Conservation (phyloP, 768 basidiomycete species). For the Chiua virens region DNA sequence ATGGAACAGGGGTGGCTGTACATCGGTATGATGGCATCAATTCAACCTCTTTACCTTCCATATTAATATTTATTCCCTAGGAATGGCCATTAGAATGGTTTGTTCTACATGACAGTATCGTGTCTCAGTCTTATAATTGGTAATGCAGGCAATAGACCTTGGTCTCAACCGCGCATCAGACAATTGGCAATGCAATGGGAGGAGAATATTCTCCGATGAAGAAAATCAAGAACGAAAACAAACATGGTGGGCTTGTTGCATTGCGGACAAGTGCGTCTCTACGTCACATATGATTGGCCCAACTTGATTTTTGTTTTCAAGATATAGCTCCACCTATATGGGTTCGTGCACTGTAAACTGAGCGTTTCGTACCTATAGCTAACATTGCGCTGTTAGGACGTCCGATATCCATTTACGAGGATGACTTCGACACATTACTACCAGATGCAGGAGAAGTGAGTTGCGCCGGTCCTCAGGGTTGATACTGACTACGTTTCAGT, state of each 20-base stretch:
- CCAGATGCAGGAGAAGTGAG: slow-evolving; percentile 57
- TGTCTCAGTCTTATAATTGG: slow-evolving; percentile 2
- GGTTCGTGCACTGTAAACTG: slow-evolving; percentile 42
- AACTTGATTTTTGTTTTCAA: slow-evolving; percentile 24
- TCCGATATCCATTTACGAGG: slow-evolving; percentile 65
- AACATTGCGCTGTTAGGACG: slow-evolving; percentile 45
- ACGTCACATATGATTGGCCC: neutral
- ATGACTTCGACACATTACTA: slow-evolving; percentile 66
- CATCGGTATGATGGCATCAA: slow-evolving; percentile 46
- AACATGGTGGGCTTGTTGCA: slow-evolving; percentile 78
- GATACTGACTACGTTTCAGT: slow-evolving; percentile 37
- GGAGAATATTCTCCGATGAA: slow-evolving; percentile 57
- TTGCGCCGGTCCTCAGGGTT: neutral
- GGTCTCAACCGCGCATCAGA: slow-evolving; percentile 79
- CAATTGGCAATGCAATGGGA: slow-evolving; percentile 66
- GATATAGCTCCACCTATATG: slow-evolving; percentile 75
- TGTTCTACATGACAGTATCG: slow-evolving; percentile 6
- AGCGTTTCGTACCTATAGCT: neutral
- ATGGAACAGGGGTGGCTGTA: slow-evolving; percentile 90
- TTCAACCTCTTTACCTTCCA: neutral
- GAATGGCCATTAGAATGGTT: slow-evolving; percentile 78
- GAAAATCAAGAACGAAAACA: slow-evolving; percentile 73
- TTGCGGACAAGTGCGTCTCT: slow-evolving; percentile 63
- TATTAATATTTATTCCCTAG: slow-evolving; percentile 27
- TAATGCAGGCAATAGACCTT: slow-evolving; percentile 67